Conservation (phyloP, 768 basidiomycete species). For the Tylopilus rubrobrunneus region DNA sequence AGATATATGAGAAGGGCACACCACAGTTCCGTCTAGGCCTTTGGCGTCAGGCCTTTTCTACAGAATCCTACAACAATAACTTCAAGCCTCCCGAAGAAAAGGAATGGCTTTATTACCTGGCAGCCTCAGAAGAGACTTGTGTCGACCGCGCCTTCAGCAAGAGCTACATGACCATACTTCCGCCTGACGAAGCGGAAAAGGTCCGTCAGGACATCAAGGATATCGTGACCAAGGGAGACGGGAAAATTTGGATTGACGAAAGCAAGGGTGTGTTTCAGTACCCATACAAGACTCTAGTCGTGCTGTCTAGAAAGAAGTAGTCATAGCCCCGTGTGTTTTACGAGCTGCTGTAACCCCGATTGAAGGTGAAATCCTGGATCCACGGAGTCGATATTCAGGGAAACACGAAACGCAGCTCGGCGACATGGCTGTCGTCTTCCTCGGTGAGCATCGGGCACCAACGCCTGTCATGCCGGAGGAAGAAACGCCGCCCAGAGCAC, state of each 20-base stretch:
- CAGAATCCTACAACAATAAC: conserved; percentile 49
- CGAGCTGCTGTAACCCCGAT: neutral
- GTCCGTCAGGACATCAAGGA: conserved; percentile 48
- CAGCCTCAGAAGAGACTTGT: conserved; percentile 50
- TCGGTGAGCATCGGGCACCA: neutral
- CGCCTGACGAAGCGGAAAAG: conserved; percentile 51
- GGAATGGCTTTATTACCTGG: conserved; percentile 49
- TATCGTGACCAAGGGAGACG: conserved; percentile 58
- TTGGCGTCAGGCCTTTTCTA: conserved; percentile 72
- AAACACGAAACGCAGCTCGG: neutral
- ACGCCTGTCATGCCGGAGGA: conserved; percentile 71
- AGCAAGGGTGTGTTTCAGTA: conserved; percentile 72
- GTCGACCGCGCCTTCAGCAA: conserved; percentile 75
- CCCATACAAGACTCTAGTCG: conserved; percentile 67
- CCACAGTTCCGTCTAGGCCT: conserved; percentile 79
- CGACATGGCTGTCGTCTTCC: neutral
- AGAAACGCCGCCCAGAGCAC: conserved; percentile 83
- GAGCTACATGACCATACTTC: conserved; percentile 73
- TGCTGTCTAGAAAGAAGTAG: conserved; percentile 47
- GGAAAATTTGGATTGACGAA: conserved; percentile 73
- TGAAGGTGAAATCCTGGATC: neutral
- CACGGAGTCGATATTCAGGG: neutral
- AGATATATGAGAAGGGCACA: conserved; percentile 63
- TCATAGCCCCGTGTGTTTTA: neutral
- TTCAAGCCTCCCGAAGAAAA: conserved; percentile 63